Evolutionary conservation across 2,329 filamentous ascomycete genomes (phyloP), one percentile per base, ranked within the genome.

Genomic region (Monascus ruber): DNA sequence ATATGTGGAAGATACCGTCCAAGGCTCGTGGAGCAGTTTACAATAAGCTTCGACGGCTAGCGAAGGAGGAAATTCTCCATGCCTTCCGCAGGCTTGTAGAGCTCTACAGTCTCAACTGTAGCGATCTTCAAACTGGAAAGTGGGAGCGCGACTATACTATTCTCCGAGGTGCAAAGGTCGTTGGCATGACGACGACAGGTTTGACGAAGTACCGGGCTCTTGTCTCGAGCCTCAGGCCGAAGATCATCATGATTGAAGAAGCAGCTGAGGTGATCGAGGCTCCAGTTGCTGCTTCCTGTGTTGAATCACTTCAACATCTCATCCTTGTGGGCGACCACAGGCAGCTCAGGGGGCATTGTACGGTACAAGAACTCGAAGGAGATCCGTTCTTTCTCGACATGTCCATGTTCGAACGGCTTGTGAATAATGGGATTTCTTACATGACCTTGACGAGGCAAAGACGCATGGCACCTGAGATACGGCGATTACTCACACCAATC

Each of bases 301-400:
- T 83, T 28, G 70, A 78, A 24, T 73, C 73, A 3, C 51, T 83
- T 2, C 64, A 83, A 47, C 79, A 83, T 42, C 62, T 83, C 27
- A 75, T 83, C 38, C 65, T 83, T 1, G 76, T 93, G 0, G 85
- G 86, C 1, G 85, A 93, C 52, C 85, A 93, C 48, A 75, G 85
- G 57, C 86, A 93, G 53, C 68, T 93, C 2, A 75, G 79, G 6
- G 85, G 60, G 6, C 75, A 79, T 34, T 83, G 79, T 41, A 73
- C 81, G 34, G 68, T 83, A 1, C 64, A 62, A 2, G 71, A 73
- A 1, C 71, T 87, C 1, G 73, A 73, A 29, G 61, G 65, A 0
- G 56, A 70, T 0, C 82, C 82, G 0, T 86, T 74, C 54, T 71
- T 76, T 46, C 68, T 91, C 29, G 76, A 83, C 27, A 63, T 86